Base-by-base conservation (phyloP, 495 filamentous ascomycete species). In the Aspergillus steynii region DNA sequence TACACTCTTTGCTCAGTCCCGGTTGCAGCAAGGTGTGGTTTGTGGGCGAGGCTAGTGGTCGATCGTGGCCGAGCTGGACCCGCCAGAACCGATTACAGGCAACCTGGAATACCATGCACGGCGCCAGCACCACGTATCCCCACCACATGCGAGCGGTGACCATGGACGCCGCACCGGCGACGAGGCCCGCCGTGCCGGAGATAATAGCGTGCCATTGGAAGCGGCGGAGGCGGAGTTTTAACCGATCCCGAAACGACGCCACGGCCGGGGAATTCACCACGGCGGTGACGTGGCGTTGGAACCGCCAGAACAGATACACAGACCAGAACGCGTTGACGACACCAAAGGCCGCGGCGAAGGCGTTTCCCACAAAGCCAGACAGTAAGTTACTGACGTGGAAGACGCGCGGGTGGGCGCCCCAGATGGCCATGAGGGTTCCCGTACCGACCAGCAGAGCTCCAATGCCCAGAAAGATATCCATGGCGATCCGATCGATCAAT, bases 401-500 rank as follows among this genome's bases (percentile, higher is more conserved):
- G 7, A 83, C 67, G 0, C 26, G 50, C 0, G 42, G 79, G 52
- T 83, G 62, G 1, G 72, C 77, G 6, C 81, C 81, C 3, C 68
- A 76, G 25, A 83, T 83, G 0, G 81, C 81, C 77, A 84, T 77
- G 54, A 79, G 61, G 4, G 81, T 83, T 0, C 81, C 81, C 4
- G 76, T 65, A 1, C 80, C 80, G 2, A 84, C 82, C 3, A 82
- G 59, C 1, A 83, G 12, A 1, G 78, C 74, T 1, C 82, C 80
- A 5, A 73, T 56, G 2, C 80, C 82, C 67, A 83, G 69, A 0
- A 80, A 59, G 0, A 70, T 27, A 54, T 83, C 82, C 80, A 84
- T 82, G 1, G 73, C 65, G 10, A 83, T 63, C 5, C 80, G 77
- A 53, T 83, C 79, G n/a, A 81, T 66, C 2, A 76, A 34, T 56